A percentile compares a stretch with the other conserved stretches of the same genome.
Conservation (phyloP, 2,329 filamentous ascomycete species). For the Fusarium temperatum region DNA sequence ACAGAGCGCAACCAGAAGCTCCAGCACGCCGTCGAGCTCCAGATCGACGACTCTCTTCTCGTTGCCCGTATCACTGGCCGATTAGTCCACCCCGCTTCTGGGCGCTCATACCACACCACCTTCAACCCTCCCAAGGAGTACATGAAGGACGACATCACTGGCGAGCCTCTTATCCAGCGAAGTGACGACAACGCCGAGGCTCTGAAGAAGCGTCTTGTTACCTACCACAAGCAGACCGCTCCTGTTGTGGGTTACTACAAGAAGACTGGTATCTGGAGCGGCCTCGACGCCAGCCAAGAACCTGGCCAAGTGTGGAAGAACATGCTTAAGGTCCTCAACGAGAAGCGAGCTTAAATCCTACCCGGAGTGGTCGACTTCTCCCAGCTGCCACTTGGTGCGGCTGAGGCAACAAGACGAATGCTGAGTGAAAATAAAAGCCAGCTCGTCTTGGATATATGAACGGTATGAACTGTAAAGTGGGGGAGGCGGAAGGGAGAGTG, state of each 20-base stretch:
- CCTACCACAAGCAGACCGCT: constrained; percentile 92
- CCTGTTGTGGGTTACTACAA: constrained; percentile 97
- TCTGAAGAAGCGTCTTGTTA: constrained; percentile 90
- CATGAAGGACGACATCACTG: constrained; percentile 97
- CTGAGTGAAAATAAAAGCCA: constrained; percentile 30
- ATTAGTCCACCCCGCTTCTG: constrained; percentile 93
- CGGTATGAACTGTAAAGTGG: constrained; percentile 38
- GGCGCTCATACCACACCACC: constrained; percentile 96
- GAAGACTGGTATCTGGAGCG: constrained; percentile 96
- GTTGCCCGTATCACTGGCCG: constrained; percentile 97
- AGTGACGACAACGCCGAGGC: constrained; percentile 97
- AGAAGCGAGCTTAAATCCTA: constrained; percentile 50
- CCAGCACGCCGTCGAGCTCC: constrained; percentile 93
- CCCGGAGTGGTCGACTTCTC: constrained; percentile 18
- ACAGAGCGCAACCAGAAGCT: constrained; percentile 79
- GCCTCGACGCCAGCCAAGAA: constrained; percentile 94
- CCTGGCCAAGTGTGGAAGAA: constrained; percentile 96
- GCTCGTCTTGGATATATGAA: constrained; percentile 43
- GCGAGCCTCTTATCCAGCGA: constrained; percentile 94
- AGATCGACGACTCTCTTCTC: constrained; percentile 94
- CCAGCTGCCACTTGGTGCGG: constrained; percentile 44
- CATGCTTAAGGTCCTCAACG: constrained; percentile 82
- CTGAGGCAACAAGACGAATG: constrained; percentile 33
- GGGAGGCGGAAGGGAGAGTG: constrained; percentile 12
- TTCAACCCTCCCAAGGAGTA: constrained; percentile 96